Evolutionary conservation across 1,284 basidiomycete species (phyloP), one percentile per base, ranked within the genome.

Genomic region (Cronartium ribicola): DNA sequence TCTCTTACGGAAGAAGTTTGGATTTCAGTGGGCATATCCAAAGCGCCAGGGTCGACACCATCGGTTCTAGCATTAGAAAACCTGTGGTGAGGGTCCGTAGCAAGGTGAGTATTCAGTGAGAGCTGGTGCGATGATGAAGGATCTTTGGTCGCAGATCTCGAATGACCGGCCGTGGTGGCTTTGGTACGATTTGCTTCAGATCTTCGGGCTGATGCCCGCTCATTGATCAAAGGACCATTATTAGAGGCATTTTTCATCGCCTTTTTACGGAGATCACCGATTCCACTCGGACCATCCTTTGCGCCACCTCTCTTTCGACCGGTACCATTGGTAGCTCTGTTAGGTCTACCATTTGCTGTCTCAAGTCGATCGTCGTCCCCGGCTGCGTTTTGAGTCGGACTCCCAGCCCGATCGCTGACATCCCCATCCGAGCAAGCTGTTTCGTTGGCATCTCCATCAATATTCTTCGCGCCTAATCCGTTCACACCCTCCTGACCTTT

Each of bases 221-320:
- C 71, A 59, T 57, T 66, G 36, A n/a, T 44, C 7, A 72, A 40
- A 14, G 48, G 63, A 22, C 40, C 71, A 36, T 63, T 65, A 36
- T 14, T 61, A 29, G 64, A 66, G 8, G 71, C 71, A 51, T 73
- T 73, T 41, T 73, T 73, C 71, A 73, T 73, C 14, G 71, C 71
- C 40, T 57, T 73, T 51, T 73, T 73, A 22, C 71, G 64, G 5
- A 73, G 64, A 66, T 73, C 71, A 29, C 62, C 69, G 4, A 62
- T 40, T 22, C 63, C 44, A 6, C 40, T 20, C n/a, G n/a, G 22
- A 20, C 71, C 71, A 29, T 66, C 71, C 20, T 66, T 66, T 14
- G 29, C 51, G 8, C 46, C 44, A 8, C 64, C 71, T 59, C 71
- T 46, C 41, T 66, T 73, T n/a, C 71, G 48, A 10, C 51, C 29